Conservation (phyloP, 176 grass and related monocot species). For the Zoysia pacifica region DNA sequence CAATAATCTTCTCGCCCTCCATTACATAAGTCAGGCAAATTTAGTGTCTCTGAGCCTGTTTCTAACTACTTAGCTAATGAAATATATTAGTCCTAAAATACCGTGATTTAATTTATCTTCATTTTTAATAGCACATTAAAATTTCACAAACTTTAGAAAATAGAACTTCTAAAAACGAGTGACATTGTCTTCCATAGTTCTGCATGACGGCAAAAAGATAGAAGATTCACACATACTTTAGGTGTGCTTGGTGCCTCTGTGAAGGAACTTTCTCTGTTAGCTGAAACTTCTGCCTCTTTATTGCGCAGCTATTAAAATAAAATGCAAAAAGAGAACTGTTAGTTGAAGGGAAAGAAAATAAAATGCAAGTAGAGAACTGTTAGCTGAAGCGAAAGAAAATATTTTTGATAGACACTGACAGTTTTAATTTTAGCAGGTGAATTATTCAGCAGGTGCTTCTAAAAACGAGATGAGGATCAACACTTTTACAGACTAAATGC, state of each 20-base stretch:
- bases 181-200: constrained; percentile 13
- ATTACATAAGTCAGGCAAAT: neutral
- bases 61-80: neutral
- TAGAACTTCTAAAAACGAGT: constrained; percentile 27
- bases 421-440: neutral
- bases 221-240: constrained; percentile 56
- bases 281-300: constrained; percentile 81
- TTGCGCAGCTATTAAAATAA: constrained; percentile 73
- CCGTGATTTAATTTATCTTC: neutral
- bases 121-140: neutral
- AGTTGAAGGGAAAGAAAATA: constrained; percentile 23
- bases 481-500: constrained; percentile 10
- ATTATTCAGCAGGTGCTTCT: constrained; percentile 2
- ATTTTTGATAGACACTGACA: neutral
- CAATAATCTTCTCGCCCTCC: constrained; percentile 6
- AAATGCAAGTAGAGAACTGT: neutral
- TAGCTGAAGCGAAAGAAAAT: neutral
- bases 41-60: neutral
- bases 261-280: constrained; percentile 75
- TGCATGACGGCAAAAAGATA: neutral
- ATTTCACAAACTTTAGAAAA: constrained; percentile 6
- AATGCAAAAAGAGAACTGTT: constrained; percentile 29
- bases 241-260: constrained; percentile 85
- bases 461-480: constrained; percentile 11
- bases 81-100: neutral